These are phyloP conservation scores for Ambrosiella cleistominuta DNA, from an alignment of 2,329 filamentous ascomycete genomes.

Conservation along the genomic window DNA sequence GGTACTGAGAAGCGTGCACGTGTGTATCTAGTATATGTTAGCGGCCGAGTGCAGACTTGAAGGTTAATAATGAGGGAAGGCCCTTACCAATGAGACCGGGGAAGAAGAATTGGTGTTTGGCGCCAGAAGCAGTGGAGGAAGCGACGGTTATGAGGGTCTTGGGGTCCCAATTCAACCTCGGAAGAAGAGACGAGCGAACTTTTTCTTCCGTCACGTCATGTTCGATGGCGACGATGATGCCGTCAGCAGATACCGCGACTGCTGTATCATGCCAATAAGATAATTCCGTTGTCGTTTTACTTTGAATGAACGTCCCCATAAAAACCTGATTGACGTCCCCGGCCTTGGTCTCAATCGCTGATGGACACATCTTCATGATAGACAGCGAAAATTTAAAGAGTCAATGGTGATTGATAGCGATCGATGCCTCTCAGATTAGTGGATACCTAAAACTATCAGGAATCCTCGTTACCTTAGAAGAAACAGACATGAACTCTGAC, in stretches of 20 bases:
- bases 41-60: conserved; percentile 11
- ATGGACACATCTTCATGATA: not conserved
- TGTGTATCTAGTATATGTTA: conserved; percentile 55
- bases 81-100: conserved; percentile 59
- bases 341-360: not conserved
- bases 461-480: too few species aligned
- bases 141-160: conserved; percentile 22
- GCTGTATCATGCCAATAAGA: conserved; percentile 33
- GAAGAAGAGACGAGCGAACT: conserved; percentile 21
- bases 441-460: too few species aligned
- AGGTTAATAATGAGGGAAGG: not conserved
- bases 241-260: conserved; percentile 31
- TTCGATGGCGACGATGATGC: conserved; percentile 34
- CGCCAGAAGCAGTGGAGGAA: conserved; percentile 12
- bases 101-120: conserved; percentile 55
- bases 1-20: conserved; percentile 87
- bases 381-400: not conserved
- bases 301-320: conserved; percentile 38
- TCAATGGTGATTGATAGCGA: not conserved
- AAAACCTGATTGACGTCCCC: conserved; percentile 24
- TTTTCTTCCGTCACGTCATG: conserved; percentile 19
- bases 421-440: too few species aligned
- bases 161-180: conserved; percentile 28
- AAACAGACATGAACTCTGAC: too few species aligned
- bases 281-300: conserved; percentile 29